Conservation (phyloP, 2,329 filamentous ascomycete species). For the Sporothrix curviconia region DNA sequence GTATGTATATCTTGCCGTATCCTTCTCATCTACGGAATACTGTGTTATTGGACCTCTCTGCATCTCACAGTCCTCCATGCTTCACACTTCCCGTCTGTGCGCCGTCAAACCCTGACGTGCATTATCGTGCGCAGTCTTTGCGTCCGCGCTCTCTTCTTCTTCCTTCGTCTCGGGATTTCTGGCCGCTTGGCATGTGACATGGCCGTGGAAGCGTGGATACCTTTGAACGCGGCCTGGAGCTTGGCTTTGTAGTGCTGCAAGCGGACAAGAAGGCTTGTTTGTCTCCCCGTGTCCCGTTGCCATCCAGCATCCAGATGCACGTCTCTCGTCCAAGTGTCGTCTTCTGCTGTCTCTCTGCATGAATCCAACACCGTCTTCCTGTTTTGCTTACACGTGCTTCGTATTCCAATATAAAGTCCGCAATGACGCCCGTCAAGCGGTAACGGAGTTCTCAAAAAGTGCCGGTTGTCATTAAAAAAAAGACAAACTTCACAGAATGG, state of each 20-base stretch:
- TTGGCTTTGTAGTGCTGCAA: constrained; percentile 4
- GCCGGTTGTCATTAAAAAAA: no score
- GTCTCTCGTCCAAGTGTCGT: no score
- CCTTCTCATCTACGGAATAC: neutral
- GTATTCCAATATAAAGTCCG: no score
- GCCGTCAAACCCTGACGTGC: neutral
- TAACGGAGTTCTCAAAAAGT: no score
- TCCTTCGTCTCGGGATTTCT: neutral
- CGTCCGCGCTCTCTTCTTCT: neutral
- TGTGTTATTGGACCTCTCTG: neutral
- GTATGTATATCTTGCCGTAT: neutral
- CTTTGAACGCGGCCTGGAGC: no score
- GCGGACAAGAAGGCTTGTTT: neutral
- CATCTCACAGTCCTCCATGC: neutral
- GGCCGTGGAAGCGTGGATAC: neutral
- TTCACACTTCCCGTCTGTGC: neutral
- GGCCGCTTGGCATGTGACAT: neutral
- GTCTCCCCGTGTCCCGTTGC: no score
- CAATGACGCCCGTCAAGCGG: no score
- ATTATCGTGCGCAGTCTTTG: constrained; percentile 6
- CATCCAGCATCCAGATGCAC: no score
- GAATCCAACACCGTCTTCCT: no score
- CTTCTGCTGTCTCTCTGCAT: neutral
- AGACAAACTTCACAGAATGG: no score
- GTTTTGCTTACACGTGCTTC: no score